Evolutionary conservation across 2,329 filamentous ascomycete genomes (phyloP), one percentile per base, ranked within the genome.

Genomic region (Anisogramma anomala): DNA sequence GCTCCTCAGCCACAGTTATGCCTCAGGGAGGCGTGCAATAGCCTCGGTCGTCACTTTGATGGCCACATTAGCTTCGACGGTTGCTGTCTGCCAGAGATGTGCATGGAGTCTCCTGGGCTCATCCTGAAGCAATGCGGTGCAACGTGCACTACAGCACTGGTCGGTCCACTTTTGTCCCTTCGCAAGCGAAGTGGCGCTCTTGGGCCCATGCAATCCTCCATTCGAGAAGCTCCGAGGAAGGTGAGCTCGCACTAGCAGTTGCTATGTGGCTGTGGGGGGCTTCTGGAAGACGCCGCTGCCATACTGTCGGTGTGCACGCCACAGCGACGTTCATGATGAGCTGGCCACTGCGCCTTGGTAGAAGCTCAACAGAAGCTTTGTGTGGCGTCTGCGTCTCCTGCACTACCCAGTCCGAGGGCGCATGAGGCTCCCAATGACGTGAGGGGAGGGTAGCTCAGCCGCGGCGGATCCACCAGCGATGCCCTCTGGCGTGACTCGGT

Each of bases 151-250:
- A 17, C 43, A 46, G 33, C 8, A 6, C 23, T 39, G 23, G 10
- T 36, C 19, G 20, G 39, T 30, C 36, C 28, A 36, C 33, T 39
- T 43, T 39, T 23, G 7, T 19, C 14, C 33, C 40, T 40, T 30
- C 40, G 33, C 36, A 46, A 46, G 43, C 43, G 43, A 46, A 35
- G 30, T 46, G 43, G 43, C 40, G 43, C 33, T 26, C 9, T 43
- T 36, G 31, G 25, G 22, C 15, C 36, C 40, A 30, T 33, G 25
- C 10, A 6, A n/a, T 6, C 19, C 15, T 27, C 32, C 33, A 43
- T 33, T 14, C 33, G 17, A 33, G 26, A 32, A 17, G 13, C 4
- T 19, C 10, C 8, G 2, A 14, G 10, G 15, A 31, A 14, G 17
- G 10, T 3, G 18, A n/a, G n/a, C 32, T n/a, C 9, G n/a, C 10